A percentile compares a stretch with the other conserved stretches of the same genome.
Conservation (phyloP, 2,329 filamentous ascomycete genomes). For the Mollisiaceae sp. region DNA sequence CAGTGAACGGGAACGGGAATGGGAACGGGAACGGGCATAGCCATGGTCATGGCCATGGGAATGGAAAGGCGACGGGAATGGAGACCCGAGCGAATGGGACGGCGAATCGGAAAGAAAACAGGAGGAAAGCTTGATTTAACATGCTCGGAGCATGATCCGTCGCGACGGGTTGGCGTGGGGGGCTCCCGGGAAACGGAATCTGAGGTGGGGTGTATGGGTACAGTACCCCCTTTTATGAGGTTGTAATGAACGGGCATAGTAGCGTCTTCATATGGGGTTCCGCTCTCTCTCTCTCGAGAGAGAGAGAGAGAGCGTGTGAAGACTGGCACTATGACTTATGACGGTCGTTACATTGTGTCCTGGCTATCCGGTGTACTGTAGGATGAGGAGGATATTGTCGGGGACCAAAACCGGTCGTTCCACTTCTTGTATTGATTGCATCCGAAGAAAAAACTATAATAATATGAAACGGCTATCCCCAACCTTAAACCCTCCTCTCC, state of each 20-base stretch:
- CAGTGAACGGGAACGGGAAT: constrained; percentile 30
- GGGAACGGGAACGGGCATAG: constrained; percentile 3
- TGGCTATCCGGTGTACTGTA: constrained; percentile 9
- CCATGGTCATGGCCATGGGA: constrained; percentile 3
- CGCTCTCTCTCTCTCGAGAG: too few species aligned
- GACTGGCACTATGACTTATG: constrained; percentile 7
- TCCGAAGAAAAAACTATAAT: constrained; percentile 22
- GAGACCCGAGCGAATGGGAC: constrained; percentile 27
- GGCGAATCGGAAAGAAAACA: constrained; percentile 33
- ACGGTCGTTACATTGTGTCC: constrained; percentile 22
- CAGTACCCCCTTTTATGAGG: constrained; percentile 15
- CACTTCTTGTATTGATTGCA: constrained; percentile 34
- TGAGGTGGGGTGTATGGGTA: constrained; percentile 7
- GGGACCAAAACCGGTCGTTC: constrained; percentile 27
- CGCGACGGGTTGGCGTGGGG: constrained; percentile 20
- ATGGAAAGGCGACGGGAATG: constrained; percentile 29
- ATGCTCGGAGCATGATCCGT: constrained; percentile 15
- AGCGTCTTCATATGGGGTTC: constrained; percentile 3
- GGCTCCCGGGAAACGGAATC: constrained; percentile 14
- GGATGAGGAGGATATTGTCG: constrained; percentile 10
- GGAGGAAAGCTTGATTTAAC: constrained; percentile 21
- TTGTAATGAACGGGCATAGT: constrained; percentile 18
- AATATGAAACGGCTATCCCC: constrained; percentile 7
- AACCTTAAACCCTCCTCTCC: not conserved
- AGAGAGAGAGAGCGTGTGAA: constrained; percentile 1